A percentile compares a stretch with the other conserved stretches of the same genome.
Evolutionary conservation across 768 basidiomycete genomes (phyloP).

Genomic region (Coprinellus micaceus): DNA sequence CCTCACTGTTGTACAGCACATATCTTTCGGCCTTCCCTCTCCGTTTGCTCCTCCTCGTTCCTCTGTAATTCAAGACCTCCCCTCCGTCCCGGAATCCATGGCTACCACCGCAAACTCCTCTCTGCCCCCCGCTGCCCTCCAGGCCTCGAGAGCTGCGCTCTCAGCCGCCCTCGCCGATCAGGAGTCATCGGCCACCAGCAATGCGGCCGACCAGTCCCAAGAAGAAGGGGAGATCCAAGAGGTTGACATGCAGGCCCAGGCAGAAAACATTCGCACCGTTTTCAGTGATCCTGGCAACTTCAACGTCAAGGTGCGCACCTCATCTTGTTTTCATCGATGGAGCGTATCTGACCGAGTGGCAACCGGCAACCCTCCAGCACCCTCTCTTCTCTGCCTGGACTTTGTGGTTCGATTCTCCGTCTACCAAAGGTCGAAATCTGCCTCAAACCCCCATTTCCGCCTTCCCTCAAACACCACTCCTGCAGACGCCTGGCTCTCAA

Average conservation of each 20-base stretch:
- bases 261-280: slow-evolving; percentile 83
- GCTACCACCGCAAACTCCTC: slow-evolving; percentile 41
- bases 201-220: slow-evolving; percentile 35
- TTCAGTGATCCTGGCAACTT: slow-evolving; percentile 92
- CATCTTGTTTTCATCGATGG: background rate
- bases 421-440: slow-evolving; percentile 84
- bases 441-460: slow-evolving; percentile 80
- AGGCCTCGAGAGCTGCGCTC: slow-evolving; percentile 78
- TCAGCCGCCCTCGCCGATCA: slow-evolving; percentile 67
- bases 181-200: slow-evolving; percentile 26
- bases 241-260: slow-evolving; percentile 78
- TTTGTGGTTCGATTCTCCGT: slow-evolving; percentile 95
- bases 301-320: slow-evolving; percentile 93
- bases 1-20: background rate
- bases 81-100: slow-evolving; percentile 14
- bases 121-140: slow-evolving; percentile 63
- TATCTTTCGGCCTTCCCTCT: background rate
- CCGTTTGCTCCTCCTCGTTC: background rate
- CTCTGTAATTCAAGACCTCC: slow-evolving; percentile 5
- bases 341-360: slow-evolving; percentile 5
- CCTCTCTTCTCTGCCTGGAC: slow-evolving; percentile 95
- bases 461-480: slow-evolving; percentile 70
- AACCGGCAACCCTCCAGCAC: slow-evolving; percentile 70
- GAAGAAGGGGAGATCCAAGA: slow-evolving; percentile 88
- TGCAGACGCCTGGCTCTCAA: slow-evolving; percentile 66